Evolutionary conservation across 768 basidiomycete genomes (phyloP).

Genomic region (Leccinum obscurum): DNA sequence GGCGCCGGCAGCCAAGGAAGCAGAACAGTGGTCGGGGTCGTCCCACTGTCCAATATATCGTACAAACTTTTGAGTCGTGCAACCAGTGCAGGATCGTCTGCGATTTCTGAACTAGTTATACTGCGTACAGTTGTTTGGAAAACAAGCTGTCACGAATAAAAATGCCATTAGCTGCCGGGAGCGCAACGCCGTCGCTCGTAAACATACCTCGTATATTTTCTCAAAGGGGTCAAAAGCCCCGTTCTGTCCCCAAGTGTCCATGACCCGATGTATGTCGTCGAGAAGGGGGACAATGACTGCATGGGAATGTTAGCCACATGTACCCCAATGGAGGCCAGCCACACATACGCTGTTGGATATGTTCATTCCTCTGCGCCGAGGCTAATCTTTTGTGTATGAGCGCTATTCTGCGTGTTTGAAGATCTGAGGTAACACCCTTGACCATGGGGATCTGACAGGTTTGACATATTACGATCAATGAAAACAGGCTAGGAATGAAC

Average conservation of each 20-base stretch:
- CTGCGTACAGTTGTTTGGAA: conserved; percentile 75
- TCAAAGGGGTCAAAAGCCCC: conserved; percentile 74
- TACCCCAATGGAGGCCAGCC: background rate
- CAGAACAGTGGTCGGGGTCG: conserved; percentile 70
- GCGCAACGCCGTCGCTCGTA: background rate
- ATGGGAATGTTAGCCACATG: conserved; percentile 11
- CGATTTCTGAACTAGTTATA: conserved; percentile 67
- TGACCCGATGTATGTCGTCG: conserved; percentile 58
- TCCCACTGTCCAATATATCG: conserved; percentile 66
- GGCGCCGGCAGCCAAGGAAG: conserved; percentile 77
- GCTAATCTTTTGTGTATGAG: conserved; percentile 73
- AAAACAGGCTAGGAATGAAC: conserved; percentile 10
- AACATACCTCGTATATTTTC: conserved; percentile 62
- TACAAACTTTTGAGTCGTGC: conserved; percentile 63
- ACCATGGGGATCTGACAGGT: conserved; percentile 67
- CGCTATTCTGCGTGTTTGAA: conserved; percentile 59
- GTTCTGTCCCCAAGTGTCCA: conserved; percentile 64
- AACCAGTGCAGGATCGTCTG: conserved; percentile 62
- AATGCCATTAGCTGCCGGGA: background rate
- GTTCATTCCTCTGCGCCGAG: conserved; percentile 60
- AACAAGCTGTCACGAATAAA: conserved; percentile 44
- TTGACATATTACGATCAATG: conserved; percentile 15
- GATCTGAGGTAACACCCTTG: conserved; percentile 70
- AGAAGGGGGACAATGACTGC: conserved; percentile 66
- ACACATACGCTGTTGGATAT: conserved; percentile 57